Conservation (phyloP, 208 protist genomes). For the Leishmania major region DNA sequence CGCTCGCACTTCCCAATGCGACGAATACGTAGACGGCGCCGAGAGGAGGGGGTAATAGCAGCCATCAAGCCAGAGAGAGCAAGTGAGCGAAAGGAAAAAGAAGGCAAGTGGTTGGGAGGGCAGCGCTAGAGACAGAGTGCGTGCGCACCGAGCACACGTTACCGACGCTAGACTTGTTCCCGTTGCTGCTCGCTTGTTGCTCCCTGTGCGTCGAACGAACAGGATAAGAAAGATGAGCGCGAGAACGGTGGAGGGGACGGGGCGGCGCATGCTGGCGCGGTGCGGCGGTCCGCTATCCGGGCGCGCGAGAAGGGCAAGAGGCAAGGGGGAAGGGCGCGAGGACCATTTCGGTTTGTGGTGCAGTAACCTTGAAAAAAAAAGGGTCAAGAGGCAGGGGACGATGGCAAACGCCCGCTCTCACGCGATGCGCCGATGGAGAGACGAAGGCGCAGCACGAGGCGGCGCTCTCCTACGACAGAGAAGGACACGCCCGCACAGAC, state of each 20-base stretch:
- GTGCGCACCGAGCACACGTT: background rate
- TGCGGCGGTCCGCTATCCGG: background rate
- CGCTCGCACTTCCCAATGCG: background rate
- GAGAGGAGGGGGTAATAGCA: background rate
- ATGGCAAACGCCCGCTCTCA: background rate
- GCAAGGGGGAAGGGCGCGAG: background rate
- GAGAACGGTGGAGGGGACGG: background rate
- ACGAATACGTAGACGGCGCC: background rate
- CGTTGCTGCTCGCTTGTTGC: background rate
- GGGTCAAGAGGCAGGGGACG: background rate
- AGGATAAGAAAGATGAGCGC: background rate
- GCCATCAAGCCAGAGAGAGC: background rate
- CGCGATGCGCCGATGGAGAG: too few relatives aligned
- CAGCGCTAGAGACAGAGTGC: background rate
- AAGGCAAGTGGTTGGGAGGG: background rate
- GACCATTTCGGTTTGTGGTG: background rate
- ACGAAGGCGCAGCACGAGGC: background rate
- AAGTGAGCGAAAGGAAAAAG: background rate
- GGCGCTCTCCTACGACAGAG: background rate
- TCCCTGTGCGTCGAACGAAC: background rate
- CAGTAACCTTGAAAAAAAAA: background rate
- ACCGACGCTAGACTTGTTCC: background rate
- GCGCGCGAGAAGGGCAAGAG: background rate
- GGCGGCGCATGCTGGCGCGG: background rate
- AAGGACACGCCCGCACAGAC: constrained; percentile 1